Evolutionary conservation across 768 basidiomycete genomes (phyloP).

Genomic region (Rhodotorula diobovata): DNA sequence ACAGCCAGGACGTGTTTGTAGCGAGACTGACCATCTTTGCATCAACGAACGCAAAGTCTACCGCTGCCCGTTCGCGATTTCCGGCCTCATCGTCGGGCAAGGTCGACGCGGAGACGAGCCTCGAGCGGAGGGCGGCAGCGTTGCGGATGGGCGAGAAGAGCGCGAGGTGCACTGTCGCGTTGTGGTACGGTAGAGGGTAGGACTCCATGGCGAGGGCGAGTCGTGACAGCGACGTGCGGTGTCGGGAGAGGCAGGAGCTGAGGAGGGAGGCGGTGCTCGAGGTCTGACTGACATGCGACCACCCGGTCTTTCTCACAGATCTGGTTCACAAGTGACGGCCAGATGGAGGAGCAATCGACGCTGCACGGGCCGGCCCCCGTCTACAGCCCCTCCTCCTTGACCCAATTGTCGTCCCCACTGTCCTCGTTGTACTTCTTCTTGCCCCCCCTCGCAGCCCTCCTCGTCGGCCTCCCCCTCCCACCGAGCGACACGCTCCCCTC

Average conservation of each 20-base stretch:
- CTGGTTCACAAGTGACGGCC: too few relatives aligned
- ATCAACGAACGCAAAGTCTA: slow-evolving; percentile 89
- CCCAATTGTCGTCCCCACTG: not conserved
- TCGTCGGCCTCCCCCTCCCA: too few relatives aligned
- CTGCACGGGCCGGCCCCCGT: too few relatives aligned
- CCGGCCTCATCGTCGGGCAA: slow-evolving; percentile 58
- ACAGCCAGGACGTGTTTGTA: slow-evolving; percentile 44
- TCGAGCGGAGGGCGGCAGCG: slow-evolving; percentile 57
- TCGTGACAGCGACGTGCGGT: not conserved
- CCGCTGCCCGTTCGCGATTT: slow-evolving; percentile 63
- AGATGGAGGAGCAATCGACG: not conserved
- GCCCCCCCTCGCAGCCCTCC: not conserved
- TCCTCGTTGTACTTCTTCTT: not conserved
- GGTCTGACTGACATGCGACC: too few relatives aligned
- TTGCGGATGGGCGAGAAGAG: slow-evolving; percentile 68
- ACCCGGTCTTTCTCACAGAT: too few relatives aligned
- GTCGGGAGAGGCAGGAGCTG: not conserved
- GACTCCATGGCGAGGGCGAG: slow-evolving; percentile 46
- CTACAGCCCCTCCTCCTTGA: not conserved
- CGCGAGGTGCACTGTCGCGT: slow-evolving; percentile 56
- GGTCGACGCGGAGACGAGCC: slow-evolving; percentile 68
- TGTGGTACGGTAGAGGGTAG: slow-evolving; percentile 43
- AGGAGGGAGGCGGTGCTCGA: not conserved
- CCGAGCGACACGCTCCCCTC: not conserved
- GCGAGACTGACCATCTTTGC: slow-evolving; percentile 78